Conservation (phyloP, 2,329 filamentous ascomycete genomes). For the Epichloe bromicola region DNA sequence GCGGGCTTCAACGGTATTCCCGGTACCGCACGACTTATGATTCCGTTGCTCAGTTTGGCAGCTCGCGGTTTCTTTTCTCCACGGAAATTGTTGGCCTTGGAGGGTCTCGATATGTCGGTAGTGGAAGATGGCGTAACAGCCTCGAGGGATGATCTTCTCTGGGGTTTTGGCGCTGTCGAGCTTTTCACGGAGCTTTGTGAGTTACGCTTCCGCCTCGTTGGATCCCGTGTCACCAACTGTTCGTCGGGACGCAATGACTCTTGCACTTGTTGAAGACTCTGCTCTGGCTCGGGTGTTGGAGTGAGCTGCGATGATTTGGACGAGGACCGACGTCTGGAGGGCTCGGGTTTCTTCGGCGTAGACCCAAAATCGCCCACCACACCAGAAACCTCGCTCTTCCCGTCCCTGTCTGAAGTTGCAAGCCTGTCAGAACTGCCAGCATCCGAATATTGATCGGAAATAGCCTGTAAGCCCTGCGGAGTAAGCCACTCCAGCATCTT, state of each 20-base stretch:
- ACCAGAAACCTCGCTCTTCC: background rate
- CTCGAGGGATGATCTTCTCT: constrained; percentile 19
- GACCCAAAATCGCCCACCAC: background rate
- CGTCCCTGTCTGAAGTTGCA: background rate
- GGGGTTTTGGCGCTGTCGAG: constrained; percentile 15
- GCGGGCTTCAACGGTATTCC: constrained; percentile 23
- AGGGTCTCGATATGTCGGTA: constrained; percentile 18
- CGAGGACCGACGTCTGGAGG: background rate
- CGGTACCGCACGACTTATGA: constrained; percentile 18
- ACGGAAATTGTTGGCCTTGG: constrained; percentile 18
- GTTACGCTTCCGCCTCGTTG: constrained; percentile 6
- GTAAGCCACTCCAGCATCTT: constrained; percentile 62
- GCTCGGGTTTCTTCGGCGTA: background rate
- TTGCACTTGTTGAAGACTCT: background rate
- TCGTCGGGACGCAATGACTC: constrained; percentile 5
- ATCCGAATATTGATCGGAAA: constrained; percentile 26
- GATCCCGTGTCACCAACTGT: constrained; percentile 2
- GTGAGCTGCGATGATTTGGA: constrained; percentile 1
- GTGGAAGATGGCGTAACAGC: constrained; percentile 13
- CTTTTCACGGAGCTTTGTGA: constrained; percentile 12
- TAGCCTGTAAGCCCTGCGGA: constrained; percentile 38
- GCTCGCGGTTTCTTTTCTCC: constrained; percentile 23
- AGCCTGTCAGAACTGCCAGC: constrained; percentile 5
- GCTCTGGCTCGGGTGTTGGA: background rate
- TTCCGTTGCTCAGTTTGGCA: constrained; percentile 15